Percentiles rank a stretch among this genome's conserved stretches.
These are phyloP conservation scores for Chlamydomonas sphaeroides DNA, from an alignment of 139 green algal genomes.

Conservation along the genomic window DNA sequence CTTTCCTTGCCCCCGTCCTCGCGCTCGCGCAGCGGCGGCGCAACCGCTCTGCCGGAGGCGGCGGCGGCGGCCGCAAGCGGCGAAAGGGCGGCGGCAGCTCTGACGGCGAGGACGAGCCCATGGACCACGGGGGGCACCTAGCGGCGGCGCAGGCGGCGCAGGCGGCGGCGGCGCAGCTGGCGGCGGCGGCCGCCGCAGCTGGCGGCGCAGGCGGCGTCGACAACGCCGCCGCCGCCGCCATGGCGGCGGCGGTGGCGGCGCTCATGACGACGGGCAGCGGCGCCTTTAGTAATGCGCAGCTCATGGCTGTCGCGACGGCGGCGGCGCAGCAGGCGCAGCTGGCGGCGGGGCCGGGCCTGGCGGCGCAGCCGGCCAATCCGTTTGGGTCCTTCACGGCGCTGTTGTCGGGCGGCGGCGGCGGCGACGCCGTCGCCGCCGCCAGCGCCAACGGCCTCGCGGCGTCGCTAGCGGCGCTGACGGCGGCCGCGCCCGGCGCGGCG, in stretches of 20 bases:
- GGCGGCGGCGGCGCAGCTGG: background rate
- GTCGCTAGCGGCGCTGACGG: constrained; percentile 1
- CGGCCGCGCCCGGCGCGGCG: background rate
- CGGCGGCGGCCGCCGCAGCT: background rate
- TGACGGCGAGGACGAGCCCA: background rate
- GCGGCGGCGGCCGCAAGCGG: background rate
- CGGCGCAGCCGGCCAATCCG: background rate
- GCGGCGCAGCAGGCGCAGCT: constrained; percentile 24
- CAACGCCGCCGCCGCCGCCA: background rate
- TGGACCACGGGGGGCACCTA: too few relatives aligned
- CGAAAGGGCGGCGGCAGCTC: background rate
- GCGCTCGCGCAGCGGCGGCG: too few relatives aligned
- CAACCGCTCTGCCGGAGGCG: background rate
- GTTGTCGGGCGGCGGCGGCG: background rate
- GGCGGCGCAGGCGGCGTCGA: background rate
- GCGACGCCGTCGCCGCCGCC: background rate
- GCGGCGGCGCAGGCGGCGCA: too few relatives aligned
- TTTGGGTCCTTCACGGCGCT: constrained; percentile 10
- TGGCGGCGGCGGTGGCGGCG: constrained; percentile 4
- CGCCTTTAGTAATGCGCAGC: constrained; percentile 5
- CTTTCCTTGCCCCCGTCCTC: too few relatives aligned
- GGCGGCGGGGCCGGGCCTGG: background rate
- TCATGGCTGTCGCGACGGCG: background rate
- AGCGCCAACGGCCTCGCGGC: constrained; percentile 1
- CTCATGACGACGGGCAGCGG: constrained; percentile 10